phyloP scores from a whole-genome alignment of 2,329 filamentous ascomycete species.

The Boeremia exigua region DNA sequence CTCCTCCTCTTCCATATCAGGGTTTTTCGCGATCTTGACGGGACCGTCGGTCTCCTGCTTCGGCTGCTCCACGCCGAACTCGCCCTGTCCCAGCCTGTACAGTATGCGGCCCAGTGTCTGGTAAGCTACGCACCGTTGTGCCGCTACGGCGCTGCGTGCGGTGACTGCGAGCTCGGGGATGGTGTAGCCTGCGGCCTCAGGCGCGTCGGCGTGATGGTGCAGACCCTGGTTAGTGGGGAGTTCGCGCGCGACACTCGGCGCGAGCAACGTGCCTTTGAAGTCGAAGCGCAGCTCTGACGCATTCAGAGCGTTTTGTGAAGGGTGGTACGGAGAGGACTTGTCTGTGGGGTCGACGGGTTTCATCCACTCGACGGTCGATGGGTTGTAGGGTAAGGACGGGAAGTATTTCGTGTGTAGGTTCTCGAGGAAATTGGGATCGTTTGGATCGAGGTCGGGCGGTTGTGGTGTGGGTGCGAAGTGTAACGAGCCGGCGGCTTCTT shows the following conservation, averaged over 20 bases:
- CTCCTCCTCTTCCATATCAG: constrained; percentile 42
- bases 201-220: constrained; percentile 92
- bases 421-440: constrained; percentile 80
- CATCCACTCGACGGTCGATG: constrained; percentile 88
- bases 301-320: constrained; percentile 72
- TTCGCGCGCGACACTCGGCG: constrained; percentile 74
- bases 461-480: constrained; percentile 67
- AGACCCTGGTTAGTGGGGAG: constrained; percentile 81
- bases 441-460: constrained; percentile 79
- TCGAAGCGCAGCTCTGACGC: constrained; percentile 85
- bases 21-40: constrained; percentile 53
- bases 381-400: constrained; percentile 82
- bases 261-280: constrained; percentile 80
- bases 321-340: constrained; percentile 79
- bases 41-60: constrained; percentile 51
- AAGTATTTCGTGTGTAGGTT: constrained; percentile 94
- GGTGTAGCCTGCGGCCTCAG: constrained; percentile 93
- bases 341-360: constrained; percentile 68
- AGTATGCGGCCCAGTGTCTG: constrained; percentile 87
- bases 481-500: constrained; percentile 57
- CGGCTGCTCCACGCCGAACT: constrained; percentile 63
- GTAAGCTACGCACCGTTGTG: constrained; percentile 89
- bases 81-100: constrained; percentile 79
- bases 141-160: constrained; percentile 79
- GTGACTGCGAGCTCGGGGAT: constrained; percentile 83